Percentiles rank a stretch among this genome's conserved stretches.
Evolutionary conservation across 768 basidiomycete species (phyloP).

Genomic region (Phallus indusiatus): DNA sequence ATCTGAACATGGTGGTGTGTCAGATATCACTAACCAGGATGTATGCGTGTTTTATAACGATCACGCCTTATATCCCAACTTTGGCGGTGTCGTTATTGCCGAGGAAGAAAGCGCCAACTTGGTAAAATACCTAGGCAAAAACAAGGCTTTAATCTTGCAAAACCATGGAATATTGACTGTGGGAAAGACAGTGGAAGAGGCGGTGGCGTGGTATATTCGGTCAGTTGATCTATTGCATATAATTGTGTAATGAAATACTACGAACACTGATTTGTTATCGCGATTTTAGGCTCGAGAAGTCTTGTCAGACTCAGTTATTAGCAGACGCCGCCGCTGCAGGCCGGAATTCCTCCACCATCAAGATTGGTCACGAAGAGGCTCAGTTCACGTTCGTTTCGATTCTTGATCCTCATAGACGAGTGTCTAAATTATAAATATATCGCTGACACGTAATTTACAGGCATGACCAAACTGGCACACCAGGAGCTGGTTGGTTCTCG

Average conservation of each 20-base stretch:
- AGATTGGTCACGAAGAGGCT: slow-evolving; percentile 20
- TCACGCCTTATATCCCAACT: slow-evolving; percentile 9
- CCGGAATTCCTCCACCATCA: slow-evolving; percentile 13
- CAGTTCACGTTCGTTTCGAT: slow-evolving; percentile 12
- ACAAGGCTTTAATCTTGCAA: slow-evolving; percentile 12
- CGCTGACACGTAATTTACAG: neutral
- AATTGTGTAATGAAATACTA: too few relatives aligned
- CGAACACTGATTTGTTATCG: too few relatives aligned
- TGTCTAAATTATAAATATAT: neutral
- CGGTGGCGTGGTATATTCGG: slow-evolving; percentile 11
- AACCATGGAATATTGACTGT: slow-evolving; percentile 12
- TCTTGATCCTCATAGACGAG: too few relatives aligned
- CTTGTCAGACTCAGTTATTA: slow-evolving; percentile 38
- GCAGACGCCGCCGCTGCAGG: slow-evolving; percentile 32
- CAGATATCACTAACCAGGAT: slow-evolving; percentile 10
- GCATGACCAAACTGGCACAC: slow-evolving; percentile 4
- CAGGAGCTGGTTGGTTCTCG: slow-evolving; percentile 5
- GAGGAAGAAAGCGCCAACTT: slow-evolving; percentile 25
- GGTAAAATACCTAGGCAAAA: slow-evolving; percentile 7
- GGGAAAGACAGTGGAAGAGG: slow-evolving; percentile 6
- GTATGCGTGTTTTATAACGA: slow-evolving; percentile 9
- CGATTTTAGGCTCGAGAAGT: slow-evolving; percentile 22
- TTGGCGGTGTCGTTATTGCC: slow-evolving; percentile 20
- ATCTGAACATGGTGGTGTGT: neutral
- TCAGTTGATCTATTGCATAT: neutral